Evolutionary conservation across 202 grass and related monocot species (phyloP), one percentile per base, ranked within the genome.

Genomic region (Saccharum hybrid): DNA sequence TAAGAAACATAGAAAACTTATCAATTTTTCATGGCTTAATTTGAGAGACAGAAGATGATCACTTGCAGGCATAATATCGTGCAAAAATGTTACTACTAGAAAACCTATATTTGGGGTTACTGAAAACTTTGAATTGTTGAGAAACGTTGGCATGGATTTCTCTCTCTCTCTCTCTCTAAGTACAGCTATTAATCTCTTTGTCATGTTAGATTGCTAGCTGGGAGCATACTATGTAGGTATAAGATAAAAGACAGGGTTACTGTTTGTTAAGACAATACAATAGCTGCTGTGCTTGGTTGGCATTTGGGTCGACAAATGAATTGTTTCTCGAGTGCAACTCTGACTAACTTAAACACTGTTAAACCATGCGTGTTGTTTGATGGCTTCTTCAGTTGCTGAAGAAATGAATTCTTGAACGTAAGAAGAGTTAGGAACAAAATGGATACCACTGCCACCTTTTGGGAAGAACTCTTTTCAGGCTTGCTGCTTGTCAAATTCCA

Each of bases 291-390:
- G 23, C 26, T 79, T 75, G 37, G 8, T 63, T 83, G 30, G 2
- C 70, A 83, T 80, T 87, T 83, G 26, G 42, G 12, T 42, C 28
- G 11, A 63, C 7, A 46, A 5, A 51, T 86, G 75, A 83, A 39
- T 76, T 65, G 9, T 6, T 75, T 59, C 8, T 7, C 9, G 23
- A 63, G 40, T 54, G 51, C 26, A 80, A 28, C 33, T 4, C 33
- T 38, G 11, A 68, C 10, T 13, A 54, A 68, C 4, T 40, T 18
- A 15, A 18, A 26, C 7, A 56, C 66, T 70, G 11, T 56, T 57
- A 16, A 57, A 54, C 2, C 7, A 37, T 62, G 64, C 3, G 5
- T 0, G 13, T 76, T 64, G 21, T 63, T 8, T 76, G 12, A 68
- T 28, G 8, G 2, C 0, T 83, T 51, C 13, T 39, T 61, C 4